These are phyloP conservation scores for Suillus subluteus DNA, from an alignment of 768 basidiomycete species.

Conservation along the genomic window DNA sequence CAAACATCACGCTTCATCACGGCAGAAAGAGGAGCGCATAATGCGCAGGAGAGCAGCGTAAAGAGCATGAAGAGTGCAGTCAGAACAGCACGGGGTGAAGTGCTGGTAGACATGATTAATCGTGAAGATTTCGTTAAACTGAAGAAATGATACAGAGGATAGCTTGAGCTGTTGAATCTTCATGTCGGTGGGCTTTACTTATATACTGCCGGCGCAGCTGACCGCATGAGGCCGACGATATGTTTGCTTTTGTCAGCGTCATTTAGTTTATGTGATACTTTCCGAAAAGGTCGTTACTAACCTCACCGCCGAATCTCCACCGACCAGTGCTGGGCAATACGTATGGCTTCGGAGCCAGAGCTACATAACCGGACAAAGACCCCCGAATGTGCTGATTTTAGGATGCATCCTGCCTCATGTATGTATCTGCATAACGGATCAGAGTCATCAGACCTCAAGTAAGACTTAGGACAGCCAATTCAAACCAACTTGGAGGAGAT, in stretches of 20 bases:
- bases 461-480: neutral
- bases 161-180: neutral
- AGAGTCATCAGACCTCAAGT: neutral
- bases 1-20: slow-evolving; percentile 48
- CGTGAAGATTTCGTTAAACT: slow-evolving; percentile 11
- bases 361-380: neutral
- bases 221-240: slow-evolving; percentile 4
- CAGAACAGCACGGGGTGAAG: slow-evolving; percentile 12
- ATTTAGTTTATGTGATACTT: neutral
- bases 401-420: neutral
- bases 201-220: slow-evolving; percentile 24
- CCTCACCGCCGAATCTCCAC: neutral
- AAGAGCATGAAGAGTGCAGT: slow-evolving; percentile 17
- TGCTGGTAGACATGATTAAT: slow-evolving; percentile 20
- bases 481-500: too few relatives aligned
- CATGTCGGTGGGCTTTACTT: neutral
- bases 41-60: slow-evolving; percentile 30
- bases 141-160: neutral
- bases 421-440: neutral
- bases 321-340: neutral
- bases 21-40: slow-evolving; percentile 31
- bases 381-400: neutral
- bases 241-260: neutral
- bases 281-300: neutral
- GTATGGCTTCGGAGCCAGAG: neutral